Evolutionary conservation across 225 moss, liverwort and hornwort genomes (phyloP), one percentile per base, ranked within the genome.

Genomic region (Asterella californica): DNA sequence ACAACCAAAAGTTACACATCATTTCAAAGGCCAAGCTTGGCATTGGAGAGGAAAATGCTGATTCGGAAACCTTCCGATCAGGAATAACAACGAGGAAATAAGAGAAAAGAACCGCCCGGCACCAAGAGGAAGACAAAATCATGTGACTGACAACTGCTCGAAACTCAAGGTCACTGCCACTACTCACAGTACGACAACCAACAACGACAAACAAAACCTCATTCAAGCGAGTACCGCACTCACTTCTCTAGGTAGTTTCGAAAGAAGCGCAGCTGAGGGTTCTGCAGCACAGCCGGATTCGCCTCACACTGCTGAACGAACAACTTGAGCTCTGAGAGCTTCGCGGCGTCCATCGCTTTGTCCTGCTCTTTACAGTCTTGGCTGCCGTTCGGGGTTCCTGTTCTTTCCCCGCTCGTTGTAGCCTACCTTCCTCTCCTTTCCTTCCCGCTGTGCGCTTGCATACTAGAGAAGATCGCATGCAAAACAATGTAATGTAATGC

Each of bases 231-330:
- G 4, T 11, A 52, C 11, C 46, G 9, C 49, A 82, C 94, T 87
- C 36, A 95, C 97, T 86, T 85, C 72, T 99, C 95, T 85, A 99
- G 53, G 78, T 92, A 99, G 80, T 89, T 88, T 15, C 97, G 93
- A 81, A 99, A 99, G 90, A 99, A 99, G 81, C 78, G 86, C 34
- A 99, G 87, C 71, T 90, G 79, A 2, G 94, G 91, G 68, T 74
- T 92, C 71, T 91, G 91, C 70, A 99, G 69, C 72, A 99, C 61
- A 65, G 90, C 80, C 6, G 97, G 97, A 54, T 82, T 91, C 21
- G 85, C 85, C 84, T 99, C 94, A 79, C 92, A 79, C 88, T 99
- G 95, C 86, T 92, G 86, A 77, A 99, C 90, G 68, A 99, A 99
- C 81, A 87, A 80, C 90, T 93, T 99, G 72, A 99, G 88, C 89